A percentile compares a stretch with the other conserved stretches of the same genome.
Evolutionary conservation across 352 stramenopile species (phyloP).

Genomic region (Phytophthora cactorum): DNA sequence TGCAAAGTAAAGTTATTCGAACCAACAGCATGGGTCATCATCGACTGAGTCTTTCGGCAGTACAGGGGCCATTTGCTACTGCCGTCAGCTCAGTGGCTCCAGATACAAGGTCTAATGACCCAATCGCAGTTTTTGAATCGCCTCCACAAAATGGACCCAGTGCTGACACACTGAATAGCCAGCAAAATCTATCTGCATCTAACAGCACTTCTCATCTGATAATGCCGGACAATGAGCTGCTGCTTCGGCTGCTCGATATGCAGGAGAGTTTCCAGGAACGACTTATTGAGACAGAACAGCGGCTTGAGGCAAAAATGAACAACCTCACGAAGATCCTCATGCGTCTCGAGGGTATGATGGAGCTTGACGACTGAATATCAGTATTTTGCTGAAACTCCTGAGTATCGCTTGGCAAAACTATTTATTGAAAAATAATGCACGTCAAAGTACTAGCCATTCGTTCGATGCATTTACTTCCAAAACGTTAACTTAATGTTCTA

Average conservation of each 20-base stretch:
- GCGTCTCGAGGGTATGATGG: conserved; percentile 63
- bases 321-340: conserved; percentile 75
- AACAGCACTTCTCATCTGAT: conserved; percentile 17
- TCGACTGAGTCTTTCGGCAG: not conserved
- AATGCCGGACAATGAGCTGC: conserved; percentile 52
- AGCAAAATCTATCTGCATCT: conserved; percentile 3
- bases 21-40: conserved; percentile 19
- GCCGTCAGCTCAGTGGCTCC: not conserved
- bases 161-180: conserved; percentile 8
- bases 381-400: not conserved
- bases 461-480: not conserved
- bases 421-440: not conserved
- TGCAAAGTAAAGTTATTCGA: conserved; percentile 27
- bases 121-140: not conserved
- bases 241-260: conserved; percentile 60
- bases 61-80: not conserved
- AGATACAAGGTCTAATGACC: not conserved
- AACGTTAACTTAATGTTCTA: no score
- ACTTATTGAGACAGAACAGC: conserved; percentile 65
- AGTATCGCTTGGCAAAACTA: not conserved
- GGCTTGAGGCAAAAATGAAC: conserved; percentile 72
- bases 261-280: conserved; percentile 65
- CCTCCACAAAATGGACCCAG: conserved; percentile 15
- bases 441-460: not conserved
- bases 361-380: conserved; percentile 50